phyloP scores from a whole-genome alignment of 2,329 filamentous ascomycete species.

The Calonectria pseudoreteaudii region DNA sequence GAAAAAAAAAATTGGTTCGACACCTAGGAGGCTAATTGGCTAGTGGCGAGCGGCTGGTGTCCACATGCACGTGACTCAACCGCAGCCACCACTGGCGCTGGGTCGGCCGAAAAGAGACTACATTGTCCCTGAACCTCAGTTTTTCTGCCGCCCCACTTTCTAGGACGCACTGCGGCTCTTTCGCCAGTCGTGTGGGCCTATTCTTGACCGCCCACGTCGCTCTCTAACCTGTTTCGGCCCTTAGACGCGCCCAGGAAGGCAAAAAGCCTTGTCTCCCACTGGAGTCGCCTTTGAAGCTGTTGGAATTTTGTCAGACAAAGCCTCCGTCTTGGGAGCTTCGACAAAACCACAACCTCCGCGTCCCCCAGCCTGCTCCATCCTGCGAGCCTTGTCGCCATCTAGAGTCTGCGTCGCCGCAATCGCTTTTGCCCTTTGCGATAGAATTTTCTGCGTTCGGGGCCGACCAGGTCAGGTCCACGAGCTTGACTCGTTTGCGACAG shows the following conservation, averaged over 20 bases:
- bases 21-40: not conserved
- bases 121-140: not conserved
- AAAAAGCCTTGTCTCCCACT: conserved; percentile 4
- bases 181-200: not conserved
- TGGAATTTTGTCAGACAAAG: conserved; percentile 23
- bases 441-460: conserved; percentile 14
- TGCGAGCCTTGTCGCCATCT: conserved; percentile 1
- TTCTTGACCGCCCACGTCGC: not conserved
- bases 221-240: conserved; percentile 20
- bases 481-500: conserved; percentile 23
- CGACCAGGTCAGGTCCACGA: conserved; percentile 26
- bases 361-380: conserved; percentile 4
- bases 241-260: conserved; percentile 9
- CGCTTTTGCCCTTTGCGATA: conserved; percentile 9
- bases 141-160: not conserved
- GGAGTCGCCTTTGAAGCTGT: conserved; percentile 18
- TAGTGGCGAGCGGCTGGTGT: not conserved
- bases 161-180: not conserved
- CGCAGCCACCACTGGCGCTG: not conserved
- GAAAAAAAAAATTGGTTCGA: conserved; percentile 8
- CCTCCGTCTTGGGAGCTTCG: conserved; percentile 19
- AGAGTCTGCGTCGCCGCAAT: not conserved
- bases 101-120: not conserved
- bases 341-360: conserved; percentile 7
- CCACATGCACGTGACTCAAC: not conserved